Conservation (phyloP, 2,329 filamentous ascomycete species). For the Diaporthe vaccinii region DNA sequence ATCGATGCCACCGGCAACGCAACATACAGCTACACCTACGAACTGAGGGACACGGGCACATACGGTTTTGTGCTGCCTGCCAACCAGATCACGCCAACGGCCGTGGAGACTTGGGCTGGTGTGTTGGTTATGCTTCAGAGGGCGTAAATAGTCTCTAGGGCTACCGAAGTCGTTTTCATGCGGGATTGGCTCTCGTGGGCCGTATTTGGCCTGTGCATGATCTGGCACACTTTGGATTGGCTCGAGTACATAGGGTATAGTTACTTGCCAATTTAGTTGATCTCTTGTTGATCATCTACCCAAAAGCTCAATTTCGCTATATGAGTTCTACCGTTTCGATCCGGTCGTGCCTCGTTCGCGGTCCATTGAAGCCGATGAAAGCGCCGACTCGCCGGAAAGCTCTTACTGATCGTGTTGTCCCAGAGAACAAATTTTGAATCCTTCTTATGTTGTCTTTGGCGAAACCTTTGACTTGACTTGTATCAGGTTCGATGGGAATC, state of each 20-base stretch:
- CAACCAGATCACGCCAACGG: constrained; percentile 53
- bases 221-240: neutral
- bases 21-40: constrained; percentile 57
- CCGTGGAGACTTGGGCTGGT: constrained; percentile 53
- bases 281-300: neutral
- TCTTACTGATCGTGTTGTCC: neutral
- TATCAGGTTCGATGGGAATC: neutral
- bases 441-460: neutral
- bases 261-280: neutral
- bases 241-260: neutral
- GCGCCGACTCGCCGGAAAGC: neutral
- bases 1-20: constrained; percentile 45
- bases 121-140: constrained; percentile 13
- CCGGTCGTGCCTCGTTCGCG: neutral
- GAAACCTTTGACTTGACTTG: neutral
- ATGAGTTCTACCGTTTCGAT: neutral
- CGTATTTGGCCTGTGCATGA: no score
- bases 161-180: accelerated
- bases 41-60: constrained; percentile 50
- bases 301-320: neutral
- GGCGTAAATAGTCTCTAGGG: neutral
- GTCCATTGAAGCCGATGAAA: neutral
- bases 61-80: constrained; percentile 56
- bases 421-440: neutral
- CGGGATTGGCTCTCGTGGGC: no score